A percentile compares a stretch with the other conserved stretches of the same genome.
Evolutionary conservation across 1,284 basidiomycete genomes (phyloP).

Genomic region (Cryptococcus sp.): DNA sequence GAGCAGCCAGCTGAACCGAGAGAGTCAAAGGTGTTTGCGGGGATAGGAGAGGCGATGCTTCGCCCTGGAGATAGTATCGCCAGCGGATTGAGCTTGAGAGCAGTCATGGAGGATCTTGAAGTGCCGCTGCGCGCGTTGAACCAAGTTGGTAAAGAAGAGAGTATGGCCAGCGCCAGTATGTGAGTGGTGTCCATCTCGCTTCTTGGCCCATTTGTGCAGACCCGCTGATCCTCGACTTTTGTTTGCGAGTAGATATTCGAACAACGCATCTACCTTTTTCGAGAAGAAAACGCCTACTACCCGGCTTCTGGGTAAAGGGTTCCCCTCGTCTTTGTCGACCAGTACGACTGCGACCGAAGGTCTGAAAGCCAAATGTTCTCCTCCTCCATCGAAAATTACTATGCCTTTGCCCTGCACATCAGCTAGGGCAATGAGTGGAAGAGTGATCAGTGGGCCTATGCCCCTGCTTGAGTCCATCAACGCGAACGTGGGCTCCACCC

Average conservation of each 20-base stretch:
- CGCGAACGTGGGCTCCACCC: too few relatives aligned
- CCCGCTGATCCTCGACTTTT: neutral
- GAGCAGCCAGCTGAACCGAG: neutral
- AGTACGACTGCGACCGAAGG: too few relatives aligned
- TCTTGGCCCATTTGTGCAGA: neutral
- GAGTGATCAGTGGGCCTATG: too few relatives aligned
- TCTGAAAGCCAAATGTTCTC: too few relatives aligned
- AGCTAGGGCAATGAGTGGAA: too few relatives aligned
- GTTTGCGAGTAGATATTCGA: slow-evolving; percentile 12
- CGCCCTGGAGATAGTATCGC: too few relatives aligned
- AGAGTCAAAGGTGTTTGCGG: slow-evolving; percentile 2
- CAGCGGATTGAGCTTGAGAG: slow-evolving; percentile 14
- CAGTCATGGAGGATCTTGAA: slow-evolving; percentile 7
- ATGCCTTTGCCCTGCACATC: too few relatives aligned
- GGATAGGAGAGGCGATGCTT: slow-evolving; percentile 6
- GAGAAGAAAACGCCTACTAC: slow-evolving; percentile 10
- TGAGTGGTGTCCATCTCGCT: slow-evolving; percentile 5
- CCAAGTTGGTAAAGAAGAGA: slow-evolving; percentile 17
- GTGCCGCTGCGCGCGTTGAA: slow-evolving; percentile 1
- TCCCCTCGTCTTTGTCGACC: slow-evolving; percentile 4
- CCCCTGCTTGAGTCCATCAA: too few relatives aligned
- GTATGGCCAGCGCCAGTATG: slow-evolving; percentile 18
- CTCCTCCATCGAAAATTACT: too few relatives aligned
- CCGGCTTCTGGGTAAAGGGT: slow-evolving; percentile 3
- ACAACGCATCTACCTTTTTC: slow-evolving; percentile 14